A percentile compares a stretch with the other conserved stretches of the same genome.
Evolutionary conservation across 805 yeast genomes (phyloP).

Genomic region (Phaffomyces thermotolerans): DNA sequence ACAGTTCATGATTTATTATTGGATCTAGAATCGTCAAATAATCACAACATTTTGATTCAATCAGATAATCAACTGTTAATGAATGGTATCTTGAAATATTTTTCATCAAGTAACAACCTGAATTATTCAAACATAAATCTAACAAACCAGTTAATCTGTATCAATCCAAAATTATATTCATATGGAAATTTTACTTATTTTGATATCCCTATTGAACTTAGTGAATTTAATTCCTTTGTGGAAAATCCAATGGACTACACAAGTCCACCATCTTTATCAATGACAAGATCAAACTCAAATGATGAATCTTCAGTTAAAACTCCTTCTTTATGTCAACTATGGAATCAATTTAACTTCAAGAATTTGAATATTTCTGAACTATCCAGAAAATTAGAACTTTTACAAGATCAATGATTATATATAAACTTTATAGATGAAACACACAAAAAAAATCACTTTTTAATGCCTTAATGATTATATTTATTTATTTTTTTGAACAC

Average conservation of each 20-base stretch:
- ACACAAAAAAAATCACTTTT: too few species aligned
- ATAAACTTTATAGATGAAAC: too few species aligned
- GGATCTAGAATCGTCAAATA: slow-evolving; percentile 12
- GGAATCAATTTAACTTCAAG: slow-evolving; percentile 13
- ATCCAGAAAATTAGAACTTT: slow-evolving; percentile 12
- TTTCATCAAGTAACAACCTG: slow-evolving; percentile 4
- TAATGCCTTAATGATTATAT: not conserved
- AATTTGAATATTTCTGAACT: slow-evolving; percentile 17
- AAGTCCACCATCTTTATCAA: slow-evolving; percentile 1
- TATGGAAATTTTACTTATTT: slow-evolving; percentile 13
- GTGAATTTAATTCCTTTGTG: not conserved
- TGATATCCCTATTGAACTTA: slow-evolving; percentile 7
- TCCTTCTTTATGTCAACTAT: slow-evolving; percentile 7
- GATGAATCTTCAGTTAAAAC: slow-evolving; percentile 2
- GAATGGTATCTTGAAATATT: slow-evolving; percentile 19
- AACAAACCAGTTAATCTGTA: slow-evolving; percentile 13
- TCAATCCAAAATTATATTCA: slow-evolving; percentile 19
- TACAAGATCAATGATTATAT: slow-evolving; percentile 1
- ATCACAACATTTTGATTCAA: slow-evolving; percentile 14
- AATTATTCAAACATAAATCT: slow-evolving; percentile 9
- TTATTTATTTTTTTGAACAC: not conserved
- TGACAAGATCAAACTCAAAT: slow-evolving; percentile 20
- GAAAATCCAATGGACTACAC: too few species aligned
- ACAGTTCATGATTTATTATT: slow-evolving; percentile 18
- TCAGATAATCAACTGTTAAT: slow-evolving; percentile 16